Evolutionary conservation across 441 rosid genomes (phyloP), one percentile per base, ranked within the genome.

Genomic region (Sinapis alba): DNA sequence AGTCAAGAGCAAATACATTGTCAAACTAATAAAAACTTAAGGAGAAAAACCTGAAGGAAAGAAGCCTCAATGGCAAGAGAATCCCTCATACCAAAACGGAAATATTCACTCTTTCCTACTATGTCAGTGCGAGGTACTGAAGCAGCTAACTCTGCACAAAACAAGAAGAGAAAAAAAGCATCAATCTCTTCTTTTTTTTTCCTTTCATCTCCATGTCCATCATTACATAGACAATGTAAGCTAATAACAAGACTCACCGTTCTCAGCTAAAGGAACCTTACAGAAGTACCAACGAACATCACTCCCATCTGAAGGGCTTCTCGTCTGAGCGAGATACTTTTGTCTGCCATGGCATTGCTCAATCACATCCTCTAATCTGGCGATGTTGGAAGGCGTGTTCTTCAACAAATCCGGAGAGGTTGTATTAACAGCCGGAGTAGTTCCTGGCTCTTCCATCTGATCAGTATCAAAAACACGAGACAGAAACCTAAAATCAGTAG

Each of bases 51-150:
- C 97, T 96, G 96, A 82, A 96, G 83, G 83, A 96, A 96, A 51
- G 90, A 85, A 34, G 98, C 98, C 85, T 93, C 99, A 58, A 93
- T 91, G 6, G 98, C 99, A 77, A 96, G 96, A 73, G 99, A 96
- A 83, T 96, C 99, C 81, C 99, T 89, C 89, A 87, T 88, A 70
- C 97, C 97, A 81, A 96, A 93, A 50, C 98, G 97, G 78, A 96
- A 89, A 82, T 85, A 96, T 73, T 91, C 97, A 65, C 90, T 78
- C 84, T 93, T 96, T 20, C 96, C 99, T 59, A 93, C 98, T 71
- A 90, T 81, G 78, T 93, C 99, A 28, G 89, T 80, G 58, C 76
- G 86, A 59, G 99, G 99, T 56, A 91, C 75, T 8, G 98, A 88
- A 68, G 99, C 97, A 85, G 97, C 93, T 59, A 90, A 83, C 85